Conservation (phyloP, 371 early-diverging fungal genomes). For the Ordospora pajunii region DNA sequence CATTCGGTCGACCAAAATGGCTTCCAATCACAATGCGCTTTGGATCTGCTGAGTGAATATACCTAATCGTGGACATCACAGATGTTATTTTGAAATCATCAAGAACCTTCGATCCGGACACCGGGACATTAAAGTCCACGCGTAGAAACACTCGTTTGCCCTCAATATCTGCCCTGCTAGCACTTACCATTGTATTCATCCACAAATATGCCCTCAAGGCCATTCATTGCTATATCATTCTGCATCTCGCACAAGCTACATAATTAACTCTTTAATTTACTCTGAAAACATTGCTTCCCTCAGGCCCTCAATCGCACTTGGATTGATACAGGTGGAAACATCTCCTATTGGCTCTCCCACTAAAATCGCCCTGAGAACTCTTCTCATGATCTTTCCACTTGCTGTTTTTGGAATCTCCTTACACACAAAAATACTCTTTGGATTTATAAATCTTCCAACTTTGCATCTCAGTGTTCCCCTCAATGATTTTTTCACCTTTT, state of each 20-base stretch:
- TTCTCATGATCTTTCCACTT: slow-evolving; percentile 75
- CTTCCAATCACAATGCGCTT: slow-evolving; percentile 73
- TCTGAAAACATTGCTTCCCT: background rate
- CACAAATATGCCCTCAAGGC: background rate
- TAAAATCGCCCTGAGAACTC: slow-evolving; percentile 80
- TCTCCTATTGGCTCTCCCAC: slow-evolving; percentile 65
- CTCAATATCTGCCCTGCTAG: slow-evolving; percentile 22
- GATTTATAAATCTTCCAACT: slow-evolving; percentile 72
- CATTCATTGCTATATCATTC: background rate
- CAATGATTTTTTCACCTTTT: slow-evolving; percentile 64
- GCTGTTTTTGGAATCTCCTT: slow-evolving; percentile 84
- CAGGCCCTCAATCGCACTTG: slow-evolving; percentile 24
- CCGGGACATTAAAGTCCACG: slow-evolving; percentile 97
- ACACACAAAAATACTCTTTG: slow-evolving; percentile 71
- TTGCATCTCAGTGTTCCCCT: slow-evolving; percentile 69
- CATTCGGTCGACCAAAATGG: slow-evolving; percentile 94
- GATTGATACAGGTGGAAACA: slow-evolving; percentile 45
- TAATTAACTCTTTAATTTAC: background rate
- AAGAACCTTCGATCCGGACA: slow-evolving; percentile 74
- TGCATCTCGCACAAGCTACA: background rate
- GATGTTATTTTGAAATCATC: slow-evolving; percentile 70
- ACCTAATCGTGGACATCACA: slow-evolving; percentile 82
- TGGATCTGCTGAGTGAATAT: slow-evolving; percentile 62
- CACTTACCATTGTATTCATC: slow-evolving; percentile 25
- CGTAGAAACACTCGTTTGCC: slow-evolving; percentile 60